phyloP scores from a whole-genome alignment of 805 yeast species.

The Wickerhamiella musiphila region DNA sequence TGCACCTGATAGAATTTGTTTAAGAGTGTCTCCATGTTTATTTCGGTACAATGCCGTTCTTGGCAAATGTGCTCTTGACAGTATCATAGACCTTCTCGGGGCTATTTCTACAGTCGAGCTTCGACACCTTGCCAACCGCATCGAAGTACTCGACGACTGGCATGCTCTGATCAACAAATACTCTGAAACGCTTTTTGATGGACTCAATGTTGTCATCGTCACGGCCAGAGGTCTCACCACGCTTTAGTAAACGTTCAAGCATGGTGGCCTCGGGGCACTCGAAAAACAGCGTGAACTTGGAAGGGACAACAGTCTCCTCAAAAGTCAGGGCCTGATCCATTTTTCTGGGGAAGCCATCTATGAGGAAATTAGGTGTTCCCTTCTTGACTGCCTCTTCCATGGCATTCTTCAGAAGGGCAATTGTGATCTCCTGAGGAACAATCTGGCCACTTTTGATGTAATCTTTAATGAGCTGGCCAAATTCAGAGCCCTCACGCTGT shows the following conservation, averaged over 20 bases:
- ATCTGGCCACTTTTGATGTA: slow-evolving; percentile 76
- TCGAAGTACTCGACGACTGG: slow-evolving; percentile 81
- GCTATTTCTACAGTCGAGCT: slow-evolving; percentile 59
- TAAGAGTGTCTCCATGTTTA: slow-evolving; percentile 1
- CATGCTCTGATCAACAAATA: slow-evolving; percentile 75
- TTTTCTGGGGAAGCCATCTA: slow-evolving; percentile 95
- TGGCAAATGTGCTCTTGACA: too few relatives aligned
- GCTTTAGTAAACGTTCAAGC: slow-evolving; percentile 67
- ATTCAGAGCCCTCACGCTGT: slow-evolving; percentile 59
- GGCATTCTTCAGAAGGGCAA: slow-evolving; percentile 67
- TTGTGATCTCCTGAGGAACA: slow-evolving; percentile 85
- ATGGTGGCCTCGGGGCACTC: slow-evolving; percentile 63
- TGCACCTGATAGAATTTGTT: too few relatives aligned
- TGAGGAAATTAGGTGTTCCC: slow-evolving; percentile 42
- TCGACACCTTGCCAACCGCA: slow-evolving; percentile 55
- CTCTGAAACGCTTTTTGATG: slow-evolving; percentile 73
- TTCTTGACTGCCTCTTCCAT: slow-evolving; percentile 38
- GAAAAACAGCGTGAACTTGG: slow-evolving; percentile 25
- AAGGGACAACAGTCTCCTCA: slow-evolving; percentile 43
- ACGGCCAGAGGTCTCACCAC: slow-evolving; percentile 93
- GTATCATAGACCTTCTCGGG: slow-evolving; percentile 68
- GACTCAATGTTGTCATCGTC: slow-evolving; percentile 84
- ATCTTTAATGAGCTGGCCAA: slow-evolving; percentile 69
- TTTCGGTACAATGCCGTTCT: too few relatives aligned
- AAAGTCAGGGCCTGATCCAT: slow-evolving; percentile 97